phyloP scores from a whole-genome alignment of 768 basidiomycete species.

The Russula ochroleuca region DNA sequence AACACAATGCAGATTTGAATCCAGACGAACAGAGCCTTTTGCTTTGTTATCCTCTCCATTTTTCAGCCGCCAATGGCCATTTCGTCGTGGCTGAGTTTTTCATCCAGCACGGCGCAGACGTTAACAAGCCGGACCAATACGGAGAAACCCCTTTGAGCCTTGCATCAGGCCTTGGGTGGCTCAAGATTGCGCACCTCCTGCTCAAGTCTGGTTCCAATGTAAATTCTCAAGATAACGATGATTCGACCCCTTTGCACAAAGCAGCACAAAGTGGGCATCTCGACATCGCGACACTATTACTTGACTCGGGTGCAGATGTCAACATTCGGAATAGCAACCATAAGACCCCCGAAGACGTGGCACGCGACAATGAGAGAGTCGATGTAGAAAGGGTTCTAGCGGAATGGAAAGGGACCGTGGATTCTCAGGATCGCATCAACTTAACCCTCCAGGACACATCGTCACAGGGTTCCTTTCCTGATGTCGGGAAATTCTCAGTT shows the following conservation, averaged over 20 bases:
- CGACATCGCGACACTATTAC: neutral
- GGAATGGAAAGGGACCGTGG: neutral
- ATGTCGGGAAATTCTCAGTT: neutral
- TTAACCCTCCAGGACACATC: neutral
- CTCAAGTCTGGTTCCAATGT: neutral
- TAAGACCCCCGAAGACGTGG: neutral
- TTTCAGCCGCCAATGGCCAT: neutral
- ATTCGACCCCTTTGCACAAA: neutral
- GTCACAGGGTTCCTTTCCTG: neutral
- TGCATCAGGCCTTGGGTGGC: neutral
- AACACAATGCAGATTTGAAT: too few species aligned
- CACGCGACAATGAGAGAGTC: neutral
- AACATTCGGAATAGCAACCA: neutral
- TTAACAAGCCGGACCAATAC: neutral
- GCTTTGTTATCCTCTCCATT: neutral
- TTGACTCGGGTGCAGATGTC: neutral
- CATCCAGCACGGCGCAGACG: neutral
- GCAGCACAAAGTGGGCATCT: neutral
- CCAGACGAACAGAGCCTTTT: neutral
- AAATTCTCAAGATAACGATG: neutral
- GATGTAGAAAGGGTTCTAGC: neutral
- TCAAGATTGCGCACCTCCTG: neutral
- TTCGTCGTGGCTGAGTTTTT: neutral
- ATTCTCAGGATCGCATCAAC: neutral
- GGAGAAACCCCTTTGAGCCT: neutral